Conservation (phyloP, 2,329 filamentous ascomycete species). For the Raffaelea ambrosiae region DNA sequence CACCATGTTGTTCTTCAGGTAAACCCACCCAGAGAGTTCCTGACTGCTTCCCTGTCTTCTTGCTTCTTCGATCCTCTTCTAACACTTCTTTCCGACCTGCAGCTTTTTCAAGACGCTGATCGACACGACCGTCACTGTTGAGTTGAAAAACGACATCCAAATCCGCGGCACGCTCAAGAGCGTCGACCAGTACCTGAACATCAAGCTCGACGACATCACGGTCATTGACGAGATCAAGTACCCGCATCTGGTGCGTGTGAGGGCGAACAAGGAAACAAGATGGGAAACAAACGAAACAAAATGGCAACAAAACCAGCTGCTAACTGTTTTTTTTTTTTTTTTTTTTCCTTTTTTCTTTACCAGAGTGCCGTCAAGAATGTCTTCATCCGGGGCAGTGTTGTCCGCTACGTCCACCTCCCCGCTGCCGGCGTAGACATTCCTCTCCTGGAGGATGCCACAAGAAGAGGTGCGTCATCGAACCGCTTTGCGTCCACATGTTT, state of each 20-base stretch:
- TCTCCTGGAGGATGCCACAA: slow-evolving; percentile 81
- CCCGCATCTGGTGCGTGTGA: slow-evolving; percentile 66
- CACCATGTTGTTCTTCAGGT: background rate
- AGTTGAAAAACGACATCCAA: slow-evolving; percentile 98
- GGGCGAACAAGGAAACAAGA: too few relatives aligned
- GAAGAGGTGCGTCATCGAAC: slow-evolving; percentile 51
- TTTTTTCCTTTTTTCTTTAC: background rate
- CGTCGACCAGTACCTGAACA: slow-evolving; percentile 98
- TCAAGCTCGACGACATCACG: slow-evolving; percentile 92
- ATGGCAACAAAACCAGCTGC: too few relatives aligned
- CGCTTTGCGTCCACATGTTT: background rate
- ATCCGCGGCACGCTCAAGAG: slow-evolving; percentile 93
- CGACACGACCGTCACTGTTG: slow-evolving; percentile 93
- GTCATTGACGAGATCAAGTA: slow-evolving; percentile 92
- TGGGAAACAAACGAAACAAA: too few relatives aligned
- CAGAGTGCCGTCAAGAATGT: slow-evolving; percentile 82
- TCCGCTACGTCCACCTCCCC: slow-evolving; percentile 85
- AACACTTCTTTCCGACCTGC: slow-evolving; percentile 5
- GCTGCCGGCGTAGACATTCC: slow-evolving; percentile 75
- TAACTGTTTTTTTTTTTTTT: background rate
- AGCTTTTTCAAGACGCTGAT: slow-evolving; percentile 99
- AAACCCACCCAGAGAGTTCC: too few relatives aligned
- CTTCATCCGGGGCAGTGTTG: slow-evolving; percentile 88
- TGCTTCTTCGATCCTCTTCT: background rate
- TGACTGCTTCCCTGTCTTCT: too few relatives aligned